Percentiles rank a stretch among this genome's conserved stretches.
Evolutionary conservation across 2,329 filamentous ascomycete genomes (phyloP).

Genomic region (Fusarium heterosporum): DNA sequence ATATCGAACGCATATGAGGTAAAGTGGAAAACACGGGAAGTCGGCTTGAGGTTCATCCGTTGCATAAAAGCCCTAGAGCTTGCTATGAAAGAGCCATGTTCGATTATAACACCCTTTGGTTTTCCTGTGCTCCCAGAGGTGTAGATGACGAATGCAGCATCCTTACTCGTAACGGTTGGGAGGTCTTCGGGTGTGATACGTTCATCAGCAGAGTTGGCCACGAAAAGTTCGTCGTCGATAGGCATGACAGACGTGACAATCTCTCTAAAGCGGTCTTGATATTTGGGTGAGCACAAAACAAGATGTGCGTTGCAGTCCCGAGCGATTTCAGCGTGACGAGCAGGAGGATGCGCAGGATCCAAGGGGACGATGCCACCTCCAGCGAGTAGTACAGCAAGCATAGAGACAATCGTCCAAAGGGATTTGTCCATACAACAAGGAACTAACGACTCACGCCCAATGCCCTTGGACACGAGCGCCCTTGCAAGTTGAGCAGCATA

Average conservation of each 20-base stretch:
- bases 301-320: conserved; percentile 21
- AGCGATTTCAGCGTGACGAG: conserved; percentile 25
- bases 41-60: conserved; percentile 12
- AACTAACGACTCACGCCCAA: conserved; percentile 14
- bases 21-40: conserved; percentile 40
- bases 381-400: conserved; percentile 44
- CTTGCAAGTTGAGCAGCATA: conserved; percentile 12
- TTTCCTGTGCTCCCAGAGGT: conserved; percentile 45
- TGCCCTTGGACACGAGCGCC: conserved; percentile 7
- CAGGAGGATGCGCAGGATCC: conserved; percentile 35
- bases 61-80: conserved; percentile 25
- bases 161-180: not conserved
- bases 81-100: conserved; percentile 29
- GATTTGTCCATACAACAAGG: conserved; percentile 45
- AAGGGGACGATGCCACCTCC: conserved; percentile 44
- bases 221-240: not conserved
- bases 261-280: conserved; percentile 8
- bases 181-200: not conserved
- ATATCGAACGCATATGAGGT: conserved; percentile 44
- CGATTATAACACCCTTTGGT: conserved; percentile 42
- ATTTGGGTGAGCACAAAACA: conserved; percentile 14
- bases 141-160: conserved; percentile 37
- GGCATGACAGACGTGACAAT: not conserved
- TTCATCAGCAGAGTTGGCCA: not conserved
- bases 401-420: conserved; percentile 38